Percentiles rank a stretch among this genome's conserved stretches.
Conservation (phyloP, 2,329 filamentous ascomycete genomes). For the Colletotrichum trifolii region DNA sequence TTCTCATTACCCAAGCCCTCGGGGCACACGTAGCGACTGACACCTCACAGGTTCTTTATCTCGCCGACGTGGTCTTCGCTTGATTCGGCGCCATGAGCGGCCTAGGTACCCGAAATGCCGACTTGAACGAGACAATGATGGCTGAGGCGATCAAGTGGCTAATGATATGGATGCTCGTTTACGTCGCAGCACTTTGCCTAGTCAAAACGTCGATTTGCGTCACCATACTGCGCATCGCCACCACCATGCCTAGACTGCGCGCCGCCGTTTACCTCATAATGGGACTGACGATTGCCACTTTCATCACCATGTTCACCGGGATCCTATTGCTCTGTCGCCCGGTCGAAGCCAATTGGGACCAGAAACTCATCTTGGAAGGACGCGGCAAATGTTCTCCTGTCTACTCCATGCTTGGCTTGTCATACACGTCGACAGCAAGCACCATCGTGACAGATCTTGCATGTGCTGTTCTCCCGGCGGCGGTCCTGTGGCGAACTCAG, state of each 20-base stretch:
- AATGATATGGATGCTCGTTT: conserved; percentile 43
- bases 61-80: conserved; percentile 38
- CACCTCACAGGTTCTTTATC: conserved; percentile 29
- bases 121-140: conserved; percentile 37
- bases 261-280: conserved; percentile 38
- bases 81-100: conserved; percentile 38
- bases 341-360: conserved; percentile 39
- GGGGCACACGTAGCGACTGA: neutral
- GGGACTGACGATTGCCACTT: conserved; percentile 40
- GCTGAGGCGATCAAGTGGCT: conserved; percentile 39
- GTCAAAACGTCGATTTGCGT: conserved; percentile 49
- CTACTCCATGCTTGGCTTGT: conserved; percentile 39
- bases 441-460: conserved; percentile 48
- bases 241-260: conserved; percentile 37
- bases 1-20: too few species aligned
- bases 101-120: conserved; percentile 38
- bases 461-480: conserved; percentile 44
- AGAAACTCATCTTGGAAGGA: conserved; percentile 43
- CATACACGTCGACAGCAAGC: conserved; percentile 44
- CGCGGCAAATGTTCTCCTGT: conserved; percentile 35
- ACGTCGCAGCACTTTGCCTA: conserved; percentile 38
- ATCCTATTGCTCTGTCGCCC: conserved; percentile 40
- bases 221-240: conserved; percentile 44
- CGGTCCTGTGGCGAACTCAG: conserved; percentile 46
- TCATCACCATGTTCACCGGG: conserved; percentile 45